Evolutionary conservation across 495 filamentous ascomycete genomes (phyloP).

Genomic region (Tuber umbilicatum): DNA sequence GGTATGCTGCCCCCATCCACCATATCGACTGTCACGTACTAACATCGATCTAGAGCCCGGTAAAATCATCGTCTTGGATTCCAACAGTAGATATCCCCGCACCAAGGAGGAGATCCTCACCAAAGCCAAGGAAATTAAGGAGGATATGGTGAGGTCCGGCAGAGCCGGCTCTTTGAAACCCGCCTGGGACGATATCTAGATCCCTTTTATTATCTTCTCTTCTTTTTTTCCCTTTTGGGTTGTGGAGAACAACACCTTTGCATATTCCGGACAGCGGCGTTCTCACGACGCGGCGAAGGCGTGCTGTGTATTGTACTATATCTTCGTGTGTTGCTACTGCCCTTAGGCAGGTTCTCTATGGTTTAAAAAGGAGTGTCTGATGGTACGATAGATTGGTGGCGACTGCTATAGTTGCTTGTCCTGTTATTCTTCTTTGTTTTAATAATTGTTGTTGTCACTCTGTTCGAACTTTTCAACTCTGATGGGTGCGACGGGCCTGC

Average conservation of each 20-base stretch:
- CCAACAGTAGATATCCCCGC: background rate
- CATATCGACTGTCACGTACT: background rate
- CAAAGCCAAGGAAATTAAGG: slow-evolving; percentile 1
- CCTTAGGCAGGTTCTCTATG: background rate
- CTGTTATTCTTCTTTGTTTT: background rate
- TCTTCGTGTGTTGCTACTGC: background rate
- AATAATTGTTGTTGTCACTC: background rate
- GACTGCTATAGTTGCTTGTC: background rate
- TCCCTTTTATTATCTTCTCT: background rate
- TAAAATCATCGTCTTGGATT: background rate
- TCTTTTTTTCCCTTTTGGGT: background rate
- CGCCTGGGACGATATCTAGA: background rate
- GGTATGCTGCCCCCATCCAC: background rate
- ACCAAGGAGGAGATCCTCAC: slow-evolving; percentile 5
- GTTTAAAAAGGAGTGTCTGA: background rate
- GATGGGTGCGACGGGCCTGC: background rate
- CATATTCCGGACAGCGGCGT: background rate
- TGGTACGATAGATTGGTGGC: background rate
- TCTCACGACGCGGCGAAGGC: background rate
- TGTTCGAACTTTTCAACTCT: background rate
- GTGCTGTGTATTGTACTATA: background rate
- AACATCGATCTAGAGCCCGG: background rate
- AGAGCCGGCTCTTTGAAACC: background rate
- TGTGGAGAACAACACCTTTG: background rate
- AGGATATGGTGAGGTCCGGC: background rate